Evolutionary conservation across 768 basidiomycete species (phyloP).

Genomic region (Pleurotus djamor): DNA sequence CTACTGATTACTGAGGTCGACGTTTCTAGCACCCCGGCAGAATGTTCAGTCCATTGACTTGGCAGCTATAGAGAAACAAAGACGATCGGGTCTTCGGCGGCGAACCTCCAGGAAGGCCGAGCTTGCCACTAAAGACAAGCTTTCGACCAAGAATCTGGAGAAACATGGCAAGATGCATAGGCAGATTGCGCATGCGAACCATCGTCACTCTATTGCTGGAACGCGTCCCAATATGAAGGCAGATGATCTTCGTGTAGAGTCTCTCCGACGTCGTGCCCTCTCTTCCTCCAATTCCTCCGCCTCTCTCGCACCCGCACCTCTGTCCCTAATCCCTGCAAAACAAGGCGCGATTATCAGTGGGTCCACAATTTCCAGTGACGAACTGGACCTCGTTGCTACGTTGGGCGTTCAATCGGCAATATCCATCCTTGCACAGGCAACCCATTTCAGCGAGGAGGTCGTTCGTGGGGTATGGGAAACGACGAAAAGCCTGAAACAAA

Average conservation of each 20-base stretch:
- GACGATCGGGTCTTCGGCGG: not conserved
- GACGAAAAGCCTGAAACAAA: conserved; percentile 29
- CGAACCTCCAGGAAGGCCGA: not conserved
- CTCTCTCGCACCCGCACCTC: not conserved
- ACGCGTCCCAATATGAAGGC: not conserved
- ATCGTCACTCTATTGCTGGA: not conserved
- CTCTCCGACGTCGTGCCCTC: not conserved
- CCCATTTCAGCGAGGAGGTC: conserved; percentile 38
- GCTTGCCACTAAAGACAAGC: not conserved
- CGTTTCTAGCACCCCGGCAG: no score
- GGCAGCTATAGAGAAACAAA: not conserved
- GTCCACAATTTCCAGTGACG: not conserved
- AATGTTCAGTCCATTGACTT: not conserved
- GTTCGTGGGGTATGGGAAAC: conserved; percentile 34
- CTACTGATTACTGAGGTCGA: no score
- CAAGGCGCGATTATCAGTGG: not conserved
- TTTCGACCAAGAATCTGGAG: not conserved
- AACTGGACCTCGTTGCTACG: not conserved
- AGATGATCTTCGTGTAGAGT: not conserved
- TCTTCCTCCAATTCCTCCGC: not conserved
- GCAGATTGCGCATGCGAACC: not conserved
- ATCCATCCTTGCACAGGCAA: conserved; percentile 26
- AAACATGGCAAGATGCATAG: not conserved
- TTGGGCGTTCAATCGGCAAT: not conserved
- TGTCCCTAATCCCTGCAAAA: not conserved